Conservation (phyloP, 495 filamentous ascomycete genomes). For the Neurospora sp. region DNA sequence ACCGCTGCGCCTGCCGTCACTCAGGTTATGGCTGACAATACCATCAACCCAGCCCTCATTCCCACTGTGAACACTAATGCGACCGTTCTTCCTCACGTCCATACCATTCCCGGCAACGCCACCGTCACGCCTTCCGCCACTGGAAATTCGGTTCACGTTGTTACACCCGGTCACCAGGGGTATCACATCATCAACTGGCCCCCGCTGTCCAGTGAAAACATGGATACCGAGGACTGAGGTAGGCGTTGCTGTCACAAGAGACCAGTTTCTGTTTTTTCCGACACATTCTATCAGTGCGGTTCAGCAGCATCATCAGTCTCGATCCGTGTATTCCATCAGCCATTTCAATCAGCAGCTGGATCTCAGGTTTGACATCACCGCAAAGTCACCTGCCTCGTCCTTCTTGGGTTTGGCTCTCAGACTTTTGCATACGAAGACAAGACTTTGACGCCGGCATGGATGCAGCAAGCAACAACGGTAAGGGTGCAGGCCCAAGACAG, state of each 20-base stretch:
- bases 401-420: background rate
- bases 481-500: too few species aligned
- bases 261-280: background rate
- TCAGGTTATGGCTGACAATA: background rate
- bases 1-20: background rate
- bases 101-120: background rate
- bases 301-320: background rate
- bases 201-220: background rate
- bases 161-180: background rate
- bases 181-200: background rate
- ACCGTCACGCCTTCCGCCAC: background rate
- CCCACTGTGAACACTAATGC: background rate
- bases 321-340: background rate
- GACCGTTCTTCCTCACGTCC: background rate
- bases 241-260: background rate
- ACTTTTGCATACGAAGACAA: background rate
- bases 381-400: background rate
- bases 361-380: background rate
- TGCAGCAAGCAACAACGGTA: background rate
- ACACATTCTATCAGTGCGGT: background rate
- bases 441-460: background rate
- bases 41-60: background rate
- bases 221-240: background rate
- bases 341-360: background rate
- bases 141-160: background rate